A percentile compares a stretch with the other conserved stretches of the same genome.
These are phyloP conservation scores for Ajuga chamaepitys DNA, from an alignment of 257 asterid genomes.

Conservation along the genomic window DNA sequence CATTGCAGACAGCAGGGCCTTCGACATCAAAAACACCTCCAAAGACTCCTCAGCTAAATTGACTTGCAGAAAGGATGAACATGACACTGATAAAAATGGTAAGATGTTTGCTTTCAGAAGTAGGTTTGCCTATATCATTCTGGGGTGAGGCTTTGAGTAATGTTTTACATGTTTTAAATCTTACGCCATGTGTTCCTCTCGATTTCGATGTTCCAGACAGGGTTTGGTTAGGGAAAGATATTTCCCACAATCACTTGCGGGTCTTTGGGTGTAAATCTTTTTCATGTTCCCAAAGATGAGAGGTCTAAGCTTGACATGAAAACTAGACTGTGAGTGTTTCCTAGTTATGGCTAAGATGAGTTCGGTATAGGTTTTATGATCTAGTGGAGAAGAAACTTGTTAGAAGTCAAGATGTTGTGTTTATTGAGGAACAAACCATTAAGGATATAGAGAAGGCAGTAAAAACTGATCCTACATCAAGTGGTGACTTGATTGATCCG, in stretches of 20 bases:
- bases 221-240: too few species aligned
- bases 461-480: too few species aligned
- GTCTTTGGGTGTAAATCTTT: slow-evolving; percentile 1
- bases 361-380: not conserved
- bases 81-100: not conserved
- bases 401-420: not conserved
- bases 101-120: not conserved
- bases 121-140: too few species aligned
- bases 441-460: not conserved
- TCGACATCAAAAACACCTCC: not conserved
- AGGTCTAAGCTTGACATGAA: too few species aligned
- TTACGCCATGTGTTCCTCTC: too few species aligned
- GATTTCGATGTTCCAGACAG: too few species aligned
- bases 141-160: too few species aligned
- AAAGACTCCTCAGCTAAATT: not conserved
- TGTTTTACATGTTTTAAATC: too few species aligned
- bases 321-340: not conserved
- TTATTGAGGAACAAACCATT: too few species aligned
- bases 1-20: not conserved
- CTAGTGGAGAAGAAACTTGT: not conserved
- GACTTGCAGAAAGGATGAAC: not conserved
- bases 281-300: slow-evolving; percentile 1
- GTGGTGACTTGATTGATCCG: too few species aligned
- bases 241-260: too few species aligned
- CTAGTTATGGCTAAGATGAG: not conserved